Evolutionary conservation across 805 yeast genomes (phyloP).

Genomic region (Lachancea thermotolerans): DNA sequence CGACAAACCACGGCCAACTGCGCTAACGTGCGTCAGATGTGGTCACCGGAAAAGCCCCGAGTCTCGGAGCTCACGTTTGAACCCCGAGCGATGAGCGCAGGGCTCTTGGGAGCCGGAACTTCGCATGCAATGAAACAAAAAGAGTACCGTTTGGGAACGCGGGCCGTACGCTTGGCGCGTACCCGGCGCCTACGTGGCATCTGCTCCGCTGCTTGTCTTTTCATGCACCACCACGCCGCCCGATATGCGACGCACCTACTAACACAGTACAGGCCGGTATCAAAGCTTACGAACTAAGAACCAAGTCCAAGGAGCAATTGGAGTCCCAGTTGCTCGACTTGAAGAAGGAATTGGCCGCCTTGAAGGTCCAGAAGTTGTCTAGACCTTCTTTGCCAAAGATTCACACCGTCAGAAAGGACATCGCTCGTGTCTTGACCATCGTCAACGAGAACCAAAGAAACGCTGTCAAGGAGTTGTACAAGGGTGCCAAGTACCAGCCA

Average conservation of each 20-base stretch:
- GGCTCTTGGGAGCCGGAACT: no score
- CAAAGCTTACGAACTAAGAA: constrained; percentile 93
- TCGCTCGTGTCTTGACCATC: constrained; percentile 96
- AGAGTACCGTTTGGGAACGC: no score
- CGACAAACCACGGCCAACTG: no score
- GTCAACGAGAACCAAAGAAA: constrained; percentile 96
- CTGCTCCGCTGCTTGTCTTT: no score
- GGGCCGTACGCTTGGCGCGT: no score
- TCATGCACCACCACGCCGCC: no score
- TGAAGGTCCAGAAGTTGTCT: constrained; percentile 92
- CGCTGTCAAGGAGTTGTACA: constrained; percentile 89
- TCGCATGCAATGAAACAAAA: no score
- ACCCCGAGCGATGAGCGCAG: no score
- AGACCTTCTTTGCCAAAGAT: constrained; percentile 93
- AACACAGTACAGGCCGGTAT: constrained; percentile 59
- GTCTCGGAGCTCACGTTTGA: no score
- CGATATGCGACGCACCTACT: neutral
- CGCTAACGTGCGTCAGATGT: no score
- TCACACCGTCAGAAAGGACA: constrained; percentile 95
- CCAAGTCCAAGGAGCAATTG: constrained; percentile 95
- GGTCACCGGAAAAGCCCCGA: no score
- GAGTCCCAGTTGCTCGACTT: constrained; percentile 90
- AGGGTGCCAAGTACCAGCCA: constrained; percentile 92
- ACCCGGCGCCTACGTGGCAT: no score
- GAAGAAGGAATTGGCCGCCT: constrained; percentile 92